phyloP scores from a whole-genome alignment of 2,329 filamentous ascomycete species.

The Penicillium brasilianum region DNA sequence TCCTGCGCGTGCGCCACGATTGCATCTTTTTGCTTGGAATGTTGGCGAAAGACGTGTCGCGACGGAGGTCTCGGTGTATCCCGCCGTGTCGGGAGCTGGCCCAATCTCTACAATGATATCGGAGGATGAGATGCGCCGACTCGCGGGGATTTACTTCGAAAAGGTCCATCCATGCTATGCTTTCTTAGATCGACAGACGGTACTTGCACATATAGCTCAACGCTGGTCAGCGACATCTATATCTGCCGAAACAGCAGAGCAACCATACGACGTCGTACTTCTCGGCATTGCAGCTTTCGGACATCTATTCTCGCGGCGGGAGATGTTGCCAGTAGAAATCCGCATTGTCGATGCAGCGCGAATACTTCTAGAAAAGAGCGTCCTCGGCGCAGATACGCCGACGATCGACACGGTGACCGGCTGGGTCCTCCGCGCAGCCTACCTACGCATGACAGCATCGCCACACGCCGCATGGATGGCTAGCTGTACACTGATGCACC shows the following conservation, averaged over 20 bases:
- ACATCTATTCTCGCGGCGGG: constrained; percentile 55
- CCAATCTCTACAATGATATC: constrained; percentile 55
- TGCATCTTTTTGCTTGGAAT: constrained; percentile 65
- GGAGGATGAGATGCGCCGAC: constrained; percentile 53
- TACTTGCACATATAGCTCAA: constrained; percentile 39
- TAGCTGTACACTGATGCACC: constrained; percentile 62
- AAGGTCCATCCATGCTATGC: constrained; percentile 60
- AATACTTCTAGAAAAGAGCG: constrained; percentile 51
- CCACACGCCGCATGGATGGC: constrained; percentile 62
- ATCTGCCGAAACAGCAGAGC: constrained; percentile 23
- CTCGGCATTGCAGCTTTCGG: constrained; percentile 63
- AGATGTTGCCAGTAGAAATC: constrained; percentile 50
- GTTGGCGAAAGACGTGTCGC: constrained; percentile 38
- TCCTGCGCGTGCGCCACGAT: constrained; percentile 57
- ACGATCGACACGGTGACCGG: constrained; percentile 41
- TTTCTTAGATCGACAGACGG: constrained; percentile 46
- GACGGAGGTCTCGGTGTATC: constrained; percentile 13
- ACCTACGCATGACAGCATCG: constrained; percentile 59
- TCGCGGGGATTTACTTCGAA: constrained; percentile 58
- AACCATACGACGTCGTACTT: constrained; percentile 55
- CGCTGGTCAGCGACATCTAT: constrained; percentile 31
- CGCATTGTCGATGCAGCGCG: constrained; percentile 56
- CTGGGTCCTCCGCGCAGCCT: constrained; percentile 61
- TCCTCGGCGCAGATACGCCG: constrained; percentile 32
- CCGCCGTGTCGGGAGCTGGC: constrained; percentile 12